These are phyloP conservation scores for Pseudocercospora musae DNA, from an alignment of 2,329 filamentous ascomycete genomes.

Conservation along the genomic window DNA sequence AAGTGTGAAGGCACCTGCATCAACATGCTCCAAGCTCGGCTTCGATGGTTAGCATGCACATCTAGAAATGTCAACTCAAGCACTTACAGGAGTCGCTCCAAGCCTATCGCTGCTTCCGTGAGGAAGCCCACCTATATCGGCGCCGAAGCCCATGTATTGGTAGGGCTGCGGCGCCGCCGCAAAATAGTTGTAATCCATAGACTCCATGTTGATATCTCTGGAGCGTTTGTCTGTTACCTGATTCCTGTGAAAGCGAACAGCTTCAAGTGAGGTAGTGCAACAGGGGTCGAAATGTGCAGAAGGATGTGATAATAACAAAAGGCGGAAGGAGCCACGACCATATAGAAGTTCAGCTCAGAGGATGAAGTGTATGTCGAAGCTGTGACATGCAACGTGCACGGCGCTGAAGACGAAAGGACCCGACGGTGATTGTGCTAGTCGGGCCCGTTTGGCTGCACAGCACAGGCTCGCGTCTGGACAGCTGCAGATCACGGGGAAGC, in stretches of 20 bases:
- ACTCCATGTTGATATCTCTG: conserved; percentile 23
- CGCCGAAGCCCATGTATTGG: conserved; percentile 39
- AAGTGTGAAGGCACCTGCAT: conserved; percentile 21
- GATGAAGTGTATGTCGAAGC: conserved; percentile 2
- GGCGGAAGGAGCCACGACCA: conserved; percentile 10
- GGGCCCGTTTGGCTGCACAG: conserved; percentile 6
- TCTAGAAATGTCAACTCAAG: background rate
- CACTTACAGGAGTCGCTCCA: conserved; percentile 36
- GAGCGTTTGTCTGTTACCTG: background rate
- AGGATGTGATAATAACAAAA: conserved; percentile 1
- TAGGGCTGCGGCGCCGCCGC: conserved; percentile 46
- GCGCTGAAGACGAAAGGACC: conserved; percentile 13
- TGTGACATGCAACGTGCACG: conserved; percentile 16
- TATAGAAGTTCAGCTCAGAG: conserved; percentile 14
- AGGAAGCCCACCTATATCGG: conserved; percentile 38
- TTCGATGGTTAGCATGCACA: background rate
- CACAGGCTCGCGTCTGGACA: conserved; percentile 12
- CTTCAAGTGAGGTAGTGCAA: background rate
- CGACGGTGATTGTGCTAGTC: conserved; percentile 8
- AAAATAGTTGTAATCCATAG: conserved; percentile 59
- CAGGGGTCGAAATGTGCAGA: background rate
- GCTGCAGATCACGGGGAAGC: conserved; percentile 19
- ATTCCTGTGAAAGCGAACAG: background rate
- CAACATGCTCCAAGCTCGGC: conserved; percentile 30
- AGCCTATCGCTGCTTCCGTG: conserved; percentile 40